Percentiles rank a stretch among this genome's conserved stretches.
These are phyloP conservation scores for Quercus lobata DNA, from an alignment of 331 rosid genomes.

Conservation along the genomic window DNA sequence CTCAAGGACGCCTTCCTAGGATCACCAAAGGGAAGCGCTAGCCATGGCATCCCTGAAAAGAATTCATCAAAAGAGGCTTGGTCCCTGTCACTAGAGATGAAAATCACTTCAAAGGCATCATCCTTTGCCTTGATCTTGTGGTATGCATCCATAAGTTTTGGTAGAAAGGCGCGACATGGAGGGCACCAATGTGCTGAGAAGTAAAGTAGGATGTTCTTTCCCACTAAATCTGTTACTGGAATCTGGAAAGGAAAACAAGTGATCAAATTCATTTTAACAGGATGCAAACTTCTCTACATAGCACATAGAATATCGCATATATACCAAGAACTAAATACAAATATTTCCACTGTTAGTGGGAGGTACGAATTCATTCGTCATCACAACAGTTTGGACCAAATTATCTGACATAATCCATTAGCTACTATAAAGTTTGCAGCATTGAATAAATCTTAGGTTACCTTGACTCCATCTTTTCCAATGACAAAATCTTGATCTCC, in stretches of 20 bases:
- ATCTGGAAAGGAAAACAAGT: conserved; percentile 31
- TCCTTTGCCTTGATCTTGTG: conserved; percentile 48
- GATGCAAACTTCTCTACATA: background rate
- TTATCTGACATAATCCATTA: background rate
- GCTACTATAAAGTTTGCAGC: background rate
- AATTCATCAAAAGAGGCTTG: conserved; percentile 51
- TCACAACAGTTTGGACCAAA: background rate
- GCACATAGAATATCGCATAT: background rate
- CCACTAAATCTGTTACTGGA: conserved; percentile 52
- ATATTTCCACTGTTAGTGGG: background rate
- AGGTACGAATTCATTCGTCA: background rate
- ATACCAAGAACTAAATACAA: background rate
- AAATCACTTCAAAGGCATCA: conserved; percentile 52
- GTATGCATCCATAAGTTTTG: conserved; percentile 60
- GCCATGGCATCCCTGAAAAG: conserved; percentile 72
- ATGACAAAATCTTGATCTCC: conserved; percentile 48
- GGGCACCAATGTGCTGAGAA: conserved; percentile 80
- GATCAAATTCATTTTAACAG: background rate
- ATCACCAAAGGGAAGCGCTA: conserved; percentile 74
- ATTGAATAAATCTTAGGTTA: conserved; percentile 7
- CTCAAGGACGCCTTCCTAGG: conserved; percentile 46
- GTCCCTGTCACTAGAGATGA: conserved; percentile 64
- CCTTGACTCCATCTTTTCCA: conserved; percentile 59
- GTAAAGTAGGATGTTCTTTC: conserved; percentile 64
- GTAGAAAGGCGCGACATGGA: conserved; percentile 63